Percentiles rank a stretch among this genome's conserved stretches.
phyloP scores from a whole-genome alignment of 257 asterid genomes.

The Nicotiana sylvestris region DNA sequence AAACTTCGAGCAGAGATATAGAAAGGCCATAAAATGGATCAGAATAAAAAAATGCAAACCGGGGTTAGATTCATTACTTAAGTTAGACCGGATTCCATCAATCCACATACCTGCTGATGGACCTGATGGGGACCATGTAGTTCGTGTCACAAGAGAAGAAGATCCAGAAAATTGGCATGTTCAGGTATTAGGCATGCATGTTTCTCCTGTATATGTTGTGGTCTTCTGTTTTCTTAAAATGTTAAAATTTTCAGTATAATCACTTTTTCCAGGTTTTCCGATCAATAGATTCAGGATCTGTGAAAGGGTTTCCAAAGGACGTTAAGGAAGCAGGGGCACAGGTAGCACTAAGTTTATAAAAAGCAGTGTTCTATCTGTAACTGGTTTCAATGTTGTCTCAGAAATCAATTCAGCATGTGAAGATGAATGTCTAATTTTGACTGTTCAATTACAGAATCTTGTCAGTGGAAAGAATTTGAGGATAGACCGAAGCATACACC shows the following conservation, averaged over 20 bases:
- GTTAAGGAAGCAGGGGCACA: constrained; percentile 52
- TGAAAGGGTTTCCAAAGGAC: constrained; percentile 85
- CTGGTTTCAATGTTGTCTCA: background rate
- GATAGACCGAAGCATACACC: constrained; percentile 81
- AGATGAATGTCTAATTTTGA: background rate
- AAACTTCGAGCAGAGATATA: constrained; percentile 96
- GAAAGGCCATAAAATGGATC: constrained; percentile 84
- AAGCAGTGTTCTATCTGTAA: background rate
- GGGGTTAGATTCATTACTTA: constrained; percentile 81
- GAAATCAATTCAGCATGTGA: background rate
- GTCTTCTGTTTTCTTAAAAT: background rate
- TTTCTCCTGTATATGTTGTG: background rate
- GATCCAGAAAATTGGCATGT: constrained; percentile 94
- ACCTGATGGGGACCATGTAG: constrained; percentile 49
- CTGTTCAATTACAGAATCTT: constrained; percentile 51
- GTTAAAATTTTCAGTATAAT: background rate
- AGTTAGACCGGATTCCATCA: constrained; percentile 86
- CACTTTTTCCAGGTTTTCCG: constrained; percentile 60
- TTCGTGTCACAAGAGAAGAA: constrained; percentile 63
- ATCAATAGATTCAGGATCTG: constrained; percentile 92
- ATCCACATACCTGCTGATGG: constrained; percentile 62
- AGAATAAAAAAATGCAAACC: constrained; percentile 65
- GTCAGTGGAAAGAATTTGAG: constrained; percentile 73
- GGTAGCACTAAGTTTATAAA: constrained; percentile 26
- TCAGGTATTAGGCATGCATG: constrained; percentile 49